Base-by-base conservation (phyloP, 2,329 filamentous ascomycete genomes). In the Calycina marina region DNA sequence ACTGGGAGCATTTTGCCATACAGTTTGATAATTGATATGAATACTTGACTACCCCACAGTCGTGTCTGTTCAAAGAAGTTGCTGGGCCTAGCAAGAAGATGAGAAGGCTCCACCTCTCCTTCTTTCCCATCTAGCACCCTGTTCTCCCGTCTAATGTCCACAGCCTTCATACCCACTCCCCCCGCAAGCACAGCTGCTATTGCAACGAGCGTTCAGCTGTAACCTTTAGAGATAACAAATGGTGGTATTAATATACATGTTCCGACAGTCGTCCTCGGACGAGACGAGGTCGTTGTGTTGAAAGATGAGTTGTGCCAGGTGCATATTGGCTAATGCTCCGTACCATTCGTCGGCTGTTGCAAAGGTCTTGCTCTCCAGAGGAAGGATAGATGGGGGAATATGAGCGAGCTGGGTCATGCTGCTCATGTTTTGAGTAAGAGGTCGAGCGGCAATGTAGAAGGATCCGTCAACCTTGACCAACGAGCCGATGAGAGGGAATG, bases 211-310 rank as follows among this genome's bases (percentile, higher is more conserved):
- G n/a, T n/a, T n/a, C n/a, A n/a, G n/a, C n/a, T n/a, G n/a, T n/a
- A n/a, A n/a, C n/a, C n/a, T n/a, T n/a, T n/a, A 24, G 6, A 24
- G 6, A 6, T 24, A n/a, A 62, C 56, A n/a, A n/a, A n/a, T n/a
- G n/a, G n/a, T n/a, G n/a, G n/a, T 55, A 4, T 56, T 50, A 3
- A 60, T 47, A 31, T 59, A 60, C 36, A 62, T 61, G 13, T 53
- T 56, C 3, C 54, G 50, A 25, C 51, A 56, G 34, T 62, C 58
- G 11, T 56, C 53, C 15, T 53, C 56, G 2, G 48, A 46, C 0
- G 35, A 30, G 3, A 60, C 42, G 0, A 51, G 39, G 25, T 59
- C 50, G 35, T 61, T 60, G 29, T 50, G 54, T 39, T 62, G 57
- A 33, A 57, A 57, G 5, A 48, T 18, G 6, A 29, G 29, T 18